Evolutionary conservation across 23 red algal species (phyloP), one percentile per base, ranked within the genome.

Genomic region (Cyanidiococcus yangmingshanensis): DNA sequence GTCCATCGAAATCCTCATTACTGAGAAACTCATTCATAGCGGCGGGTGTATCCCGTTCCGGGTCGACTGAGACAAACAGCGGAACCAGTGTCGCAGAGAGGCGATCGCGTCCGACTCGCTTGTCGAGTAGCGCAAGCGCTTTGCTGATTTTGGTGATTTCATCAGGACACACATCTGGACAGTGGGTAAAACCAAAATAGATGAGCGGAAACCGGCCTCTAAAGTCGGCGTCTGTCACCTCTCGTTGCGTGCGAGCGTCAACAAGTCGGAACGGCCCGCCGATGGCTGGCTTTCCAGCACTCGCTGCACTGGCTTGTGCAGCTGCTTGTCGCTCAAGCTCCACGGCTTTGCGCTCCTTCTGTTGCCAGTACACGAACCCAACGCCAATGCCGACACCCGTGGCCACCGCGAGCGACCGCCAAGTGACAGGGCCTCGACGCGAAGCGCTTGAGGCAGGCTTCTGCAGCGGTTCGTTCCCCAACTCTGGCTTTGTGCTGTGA

Each of bases 111-210:
- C 67, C 32, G 12, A 83, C 78, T 3, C 83, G 41, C 57, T 83
- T 57, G 50, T 79, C 76, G 39, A 98, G 80, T 39, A 77, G 76
- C 12, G 78, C 59, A 67, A 98, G 68, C 31, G 87, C 94, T 45
- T 88, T 85, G 7, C 75, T 79, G 51, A 98, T 81, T 58, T 98
- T 91, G 45, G 68, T 87, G 63, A 98, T 67, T 77, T 98, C 94
- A 34, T 87, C 94, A 17, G 94, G 94, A 78, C 94, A 98, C 29
- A 98, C 80, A 39, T 98, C 94, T 37, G 94, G 94, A 74, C 94
- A 98, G 79, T 87, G 82, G 1, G 88, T 91, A 59, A 98, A 98
- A 0, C 94, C 94, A 50, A 98, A 98, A 63, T 98, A 98, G 45
- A 98, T 58, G 27, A 98, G 58, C 38, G 68, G 90, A 58, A 86